A percentile compares a stretch with the other conserved stretches of the same genome.
Evolutionary conservation across 2,329 filamentous ascomycete species (phyloP).

Genomic region (Penicillium italicum): DNA sequence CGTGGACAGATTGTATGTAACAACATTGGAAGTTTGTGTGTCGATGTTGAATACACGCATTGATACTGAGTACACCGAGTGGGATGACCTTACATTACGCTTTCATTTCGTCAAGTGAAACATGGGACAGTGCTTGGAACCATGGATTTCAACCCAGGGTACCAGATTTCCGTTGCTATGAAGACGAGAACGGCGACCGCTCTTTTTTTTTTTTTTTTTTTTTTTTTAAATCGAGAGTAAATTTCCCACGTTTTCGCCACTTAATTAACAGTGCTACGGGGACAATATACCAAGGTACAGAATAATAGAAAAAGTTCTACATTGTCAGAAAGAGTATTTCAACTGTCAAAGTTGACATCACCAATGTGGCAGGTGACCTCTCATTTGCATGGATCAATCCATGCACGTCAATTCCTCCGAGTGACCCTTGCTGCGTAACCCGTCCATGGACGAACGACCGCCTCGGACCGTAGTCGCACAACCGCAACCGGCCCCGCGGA

Average conservation of each 20-base stretch:
- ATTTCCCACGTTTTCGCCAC: neutral
- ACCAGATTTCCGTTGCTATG: slow-evolving; percentile 8
- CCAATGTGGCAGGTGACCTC: slow-evolving; percentile 11
- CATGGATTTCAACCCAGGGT: slow-evolving; percentile 5
- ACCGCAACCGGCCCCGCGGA: slow-evolving; percentile 29
- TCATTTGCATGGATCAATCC: slow-evolving; percentile 9
- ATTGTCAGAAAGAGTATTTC: neutral
- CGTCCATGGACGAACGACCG: slow-evolving; percentile 24
- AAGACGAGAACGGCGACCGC: slow-evolving; percentile 11
- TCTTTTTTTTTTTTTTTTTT: neutral
- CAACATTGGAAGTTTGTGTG: neutral
- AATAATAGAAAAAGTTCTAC: neutral
- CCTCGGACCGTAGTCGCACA: slow-evolving; percentile 36
- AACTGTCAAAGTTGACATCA: slow-evolving; percentile 7
- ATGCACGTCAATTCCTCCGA: slow-evolving; percentile 16
- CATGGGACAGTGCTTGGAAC: slow-evolving; percentile 1
- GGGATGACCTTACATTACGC: slow-evolving; percentile 2
- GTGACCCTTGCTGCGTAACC: slow-evolving; percentile 7
- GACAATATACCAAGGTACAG: neutral
- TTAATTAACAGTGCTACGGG: neutral
- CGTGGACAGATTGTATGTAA: neutral
- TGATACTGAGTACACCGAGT: neutral
- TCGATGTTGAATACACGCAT: neutral
- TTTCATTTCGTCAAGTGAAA: neutral
- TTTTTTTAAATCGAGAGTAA: neutral